phyloP scores from a whole-genome alignment of 768 basidiomycete genomes.

The Rhizopogon vinicolor region DNA sequence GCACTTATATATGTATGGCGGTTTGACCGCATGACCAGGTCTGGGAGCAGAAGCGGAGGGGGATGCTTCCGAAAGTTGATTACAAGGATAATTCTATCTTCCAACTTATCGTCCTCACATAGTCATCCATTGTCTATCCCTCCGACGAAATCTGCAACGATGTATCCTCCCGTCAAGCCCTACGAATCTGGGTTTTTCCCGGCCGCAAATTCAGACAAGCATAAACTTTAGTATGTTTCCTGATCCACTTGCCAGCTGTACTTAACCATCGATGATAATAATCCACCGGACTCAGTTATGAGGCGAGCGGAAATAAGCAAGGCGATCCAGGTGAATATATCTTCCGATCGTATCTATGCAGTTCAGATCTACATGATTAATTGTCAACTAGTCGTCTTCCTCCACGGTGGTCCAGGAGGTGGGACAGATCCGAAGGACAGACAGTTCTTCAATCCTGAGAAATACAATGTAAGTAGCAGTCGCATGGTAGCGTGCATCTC shows the following conservation, averaged over 20 bases:
- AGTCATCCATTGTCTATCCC: too few relatives aligned
- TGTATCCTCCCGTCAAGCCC: constrained; percentile 70
- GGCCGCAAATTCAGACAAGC: constrained; percentile 39
- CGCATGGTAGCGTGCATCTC: not conserved
- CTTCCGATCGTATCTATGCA: not conserved
- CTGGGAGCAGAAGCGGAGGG: too few relatives aligned
- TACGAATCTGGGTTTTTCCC: constrained; percentile 69
- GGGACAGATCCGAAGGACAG: constrained; percentile 66
- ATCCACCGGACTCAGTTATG: constrained; percentile 49
- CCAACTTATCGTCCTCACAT: too few relatives aligned
- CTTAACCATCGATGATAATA: not conserved
- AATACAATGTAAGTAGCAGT: constrained; percentile 61
- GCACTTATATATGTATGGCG: too few relatives aligned
- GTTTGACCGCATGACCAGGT: too few relatives aligned
- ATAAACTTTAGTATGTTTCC: constrained; percentile 65
- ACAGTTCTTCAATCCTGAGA: constrained; percentile 76
- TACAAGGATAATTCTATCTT: too few relatives aligned
- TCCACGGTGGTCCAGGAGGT: constrained; percentile 85
- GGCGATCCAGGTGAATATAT: constrained; percentile 60
- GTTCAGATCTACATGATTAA: not conserved
- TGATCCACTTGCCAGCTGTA: constrained; percentile 3
- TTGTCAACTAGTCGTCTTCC: constrained; percentile 58
- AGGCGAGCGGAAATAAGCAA: constrained; percentile 72
- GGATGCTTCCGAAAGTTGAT: too few relatives aligned
- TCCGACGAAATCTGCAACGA: constrained; percentile 15